Evolutionary conservation across 805 yeast species (phyloP).

Genomic region (Saccharomycopsis oosterbeekiorum): DNA sequence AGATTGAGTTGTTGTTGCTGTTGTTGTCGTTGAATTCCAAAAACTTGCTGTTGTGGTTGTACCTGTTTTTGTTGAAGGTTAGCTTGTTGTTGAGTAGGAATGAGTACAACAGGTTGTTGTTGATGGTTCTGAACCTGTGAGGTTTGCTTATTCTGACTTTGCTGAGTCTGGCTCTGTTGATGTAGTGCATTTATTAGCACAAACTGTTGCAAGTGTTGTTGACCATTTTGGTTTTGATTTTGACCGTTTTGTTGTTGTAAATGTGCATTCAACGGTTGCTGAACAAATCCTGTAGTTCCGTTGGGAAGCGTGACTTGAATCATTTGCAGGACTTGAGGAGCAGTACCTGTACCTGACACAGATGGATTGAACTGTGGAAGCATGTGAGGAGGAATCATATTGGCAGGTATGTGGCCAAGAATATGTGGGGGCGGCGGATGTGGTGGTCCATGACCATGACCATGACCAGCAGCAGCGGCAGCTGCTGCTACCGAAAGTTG

Average conservation of each 20-base stretch:
- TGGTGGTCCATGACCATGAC: neutral
- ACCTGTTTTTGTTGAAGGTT: neutral
- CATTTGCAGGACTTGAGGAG: neutral
- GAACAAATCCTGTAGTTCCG: constrained; percentile 1
- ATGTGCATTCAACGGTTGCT: neutral
- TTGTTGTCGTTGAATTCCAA: constrained; percentile 2
- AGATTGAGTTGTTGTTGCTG: constrained; percentile 1
- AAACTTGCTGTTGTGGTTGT: neutral
- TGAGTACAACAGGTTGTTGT: constrained; percentile 1
- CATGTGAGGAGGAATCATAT: neutral
- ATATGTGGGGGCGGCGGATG: neutral
- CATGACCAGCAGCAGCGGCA: neutral
- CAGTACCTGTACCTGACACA: neutral
- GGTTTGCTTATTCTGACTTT: neutral
- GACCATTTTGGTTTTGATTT: neutral
- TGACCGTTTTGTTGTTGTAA: neutral
- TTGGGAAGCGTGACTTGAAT: neutral
- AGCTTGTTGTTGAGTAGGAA: neutral
- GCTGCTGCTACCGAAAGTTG: neutral
- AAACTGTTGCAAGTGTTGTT: constrained; percentile 3
- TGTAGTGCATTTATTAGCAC: neutral
- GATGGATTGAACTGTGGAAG: neutral
- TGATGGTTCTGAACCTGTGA: neutral
- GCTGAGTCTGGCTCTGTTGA: neutral
- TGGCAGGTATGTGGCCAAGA: neutral